phyloP scores from a whole-genome alignment of 331 rosid genomes.

The Dryas integrifolia region DNA sequence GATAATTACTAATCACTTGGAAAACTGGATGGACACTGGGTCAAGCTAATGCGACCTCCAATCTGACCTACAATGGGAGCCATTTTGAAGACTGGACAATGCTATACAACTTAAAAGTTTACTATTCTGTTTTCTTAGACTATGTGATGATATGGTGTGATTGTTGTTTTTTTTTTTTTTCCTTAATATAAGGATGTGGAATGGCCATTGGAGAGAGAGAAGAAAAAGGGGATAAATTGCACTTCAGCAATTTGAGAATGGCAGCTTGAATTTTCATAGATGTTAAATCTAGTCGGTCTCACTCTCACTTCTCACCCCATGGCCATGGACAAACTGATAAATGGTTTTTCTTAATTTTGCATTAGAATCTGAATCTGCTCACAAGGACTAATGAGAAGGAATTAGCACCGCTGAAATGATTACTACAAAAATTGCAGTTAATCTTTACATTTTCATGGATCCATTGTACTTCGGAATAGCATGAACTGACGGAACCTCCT shows the following conservation, averaged over 20 bases:
- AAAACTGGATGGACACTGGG: no score
- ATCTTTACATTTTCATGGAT: neutral
- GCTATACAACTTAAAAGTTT: no score
- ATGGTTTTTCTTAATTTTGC: neutral
- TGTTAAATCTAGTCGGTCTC: neutral
- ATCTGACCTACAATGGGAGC: no score
- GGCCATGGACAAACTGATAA: neutral
- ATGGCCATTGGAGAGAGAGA: no score
- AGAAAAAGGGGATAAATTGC: no score
- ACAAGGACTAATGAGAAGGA: neutral
- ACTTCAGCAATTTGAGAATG: neutral
- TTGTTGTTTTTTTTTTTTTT: no score
- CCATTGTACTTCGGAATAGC: neutral
- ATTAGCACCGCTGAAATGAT: neutral
- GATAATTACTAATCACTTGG: no score
- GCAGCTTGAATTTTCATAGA: neutral
- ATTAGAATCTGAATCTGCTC: neutral
- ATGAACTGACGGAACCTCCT: neutral
- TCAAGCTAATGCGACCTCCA: no score
- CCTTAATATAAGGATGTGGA: no score
- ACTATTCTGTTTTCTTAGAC: no score
- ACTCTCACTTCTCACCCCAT: neutral
- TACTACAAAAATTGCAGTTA: conserved; percentile 11
- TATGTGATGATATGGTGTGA: no score
- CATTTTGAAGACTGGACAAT: no score